These are phyloP conservation scores for Neospermospora avenae DNA, from an alignment of 2,329 filamentous ascomycete genomes.

Conservation along the genomic window DNA sequence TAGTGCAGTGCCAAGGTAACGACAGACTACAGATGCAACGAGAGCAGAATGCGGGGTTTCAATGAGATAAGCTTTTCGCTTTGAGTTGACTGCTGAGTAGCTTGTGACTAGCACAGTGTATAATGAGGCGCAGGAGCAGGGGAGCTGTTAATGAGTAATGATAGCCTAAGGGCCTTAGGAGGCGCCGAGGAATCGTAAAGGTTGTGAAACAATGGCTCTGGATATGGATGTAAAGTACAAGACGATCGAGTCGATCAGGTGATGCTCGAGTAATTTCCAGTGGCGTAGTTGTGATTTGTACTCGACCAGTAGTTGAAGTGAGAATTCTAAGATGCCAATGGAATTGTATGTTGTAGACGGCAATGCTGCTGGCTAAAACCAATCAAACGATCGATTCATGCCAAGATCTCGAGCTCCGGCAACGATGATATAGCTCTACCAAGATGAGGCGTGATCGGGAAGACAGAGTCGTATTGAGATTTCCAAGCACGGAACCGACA, in stretches of 20 bases:
- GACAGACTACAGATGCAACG: not conserved
- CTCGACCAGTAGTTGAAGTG: not conserved
- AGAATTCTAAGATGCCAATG: not conserved
- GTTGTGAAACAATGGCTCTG: not conserved
- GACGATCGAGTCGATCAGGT: not conserved
- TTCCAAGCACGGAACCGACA: not conserved
- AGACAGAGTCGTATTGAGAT: not conserved
- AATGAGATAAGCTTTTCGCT: conserved; percentile 1
- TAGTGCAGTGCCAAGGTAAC: not conserved
- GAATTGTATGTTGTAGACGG: not conserved
- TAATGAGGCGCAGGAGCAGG: not conserved
- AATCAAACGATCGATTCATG: not conserved
- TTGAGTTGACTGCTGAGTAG: not conserved
- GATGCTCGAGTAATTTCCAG: not conserved
- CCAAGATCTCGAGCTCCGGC: not conserved
- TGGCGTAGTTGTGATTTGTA: not conserved
- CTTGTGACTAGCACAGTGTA: conserved; percentile 1
- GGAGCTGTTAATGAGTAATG: not conserved
- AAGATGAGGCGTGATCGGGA: not conserved
- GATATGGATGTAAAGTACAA: not conserved
- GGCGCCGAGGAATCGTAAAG: not conserved
- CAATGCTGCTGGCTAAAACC: not conserved
- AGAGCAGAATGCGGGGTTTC: not conserved
- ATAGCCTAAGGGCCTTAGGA: not conserved
- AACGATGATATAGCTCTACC: not conserved